Evolutionary conservation across 768 basidiomycete genomes (phyloP).

Genomic region (Naematelia aurantialba): DNA sequence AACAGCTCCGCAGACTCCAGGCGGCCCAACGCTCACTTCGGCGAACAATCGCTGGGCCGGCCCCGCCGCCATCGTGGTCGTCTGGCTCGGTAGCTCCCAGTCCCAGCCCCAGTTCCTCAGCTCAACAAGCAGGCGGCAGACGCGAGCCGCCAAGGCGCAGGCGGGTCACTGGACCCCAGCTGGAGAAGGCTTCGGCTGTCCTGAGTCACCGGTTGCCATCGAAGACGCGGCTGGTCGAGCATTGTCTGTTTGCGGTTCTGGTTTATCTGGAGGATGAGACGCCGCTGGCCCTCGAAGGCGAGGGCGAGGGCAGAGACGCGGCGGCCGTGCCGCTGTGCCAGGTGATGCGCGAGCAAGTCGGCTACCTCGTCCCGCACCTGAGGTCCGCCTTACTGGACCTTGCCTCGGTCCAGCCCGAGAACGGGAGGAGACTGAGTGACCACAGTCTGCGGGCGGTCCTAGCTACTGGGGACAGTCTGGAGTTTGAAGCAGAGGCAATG

Average conservation of each 20-base stretch:
- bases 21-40: conserved; percentile 20
- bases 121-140: too few relatives aligned
- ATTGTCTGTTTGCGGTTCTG: conserved; percentile 26
- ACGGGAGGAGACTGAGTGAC: conserved; percentile 15
- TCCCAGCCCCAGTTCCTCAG: not conserved
- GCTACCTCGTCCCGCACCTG: conserved; percentile 23
- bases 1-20: conserved; percentile 22
- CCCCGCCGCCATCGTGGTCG: conserved; percentile 35
- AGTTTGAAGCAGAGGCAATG: too few relatives aligned
- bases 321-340: conserved; percentile 14
- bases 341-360: conserved; percentile 28
- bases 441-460: conserved; percentile 14
- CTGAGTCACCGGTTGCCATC: too few relatives aligned
- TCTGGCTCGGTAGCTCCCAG: too few relatives aligned
- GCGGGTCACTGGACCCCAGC: too few relatives aligned
- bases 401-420: conserved; percentile 18
- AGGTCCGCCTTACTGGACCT: conserved; percentile 19
- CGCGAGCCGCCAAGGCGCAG: too few relatives aligned
- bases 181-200: too few relatives aligned
- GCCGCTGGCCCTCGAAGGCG: not conserved
- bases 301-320: not conserved
- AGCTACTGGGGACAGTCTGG: too few relatives aligned
- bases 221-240: conserved; percentile 17
- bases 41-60: conserved; percentile 30
- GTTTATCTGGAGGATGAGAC: conserved; percentile 22